Base-by-base conservation (phyloP, 139 green algal genomes). In the Medakamo hakoo region DNA sequence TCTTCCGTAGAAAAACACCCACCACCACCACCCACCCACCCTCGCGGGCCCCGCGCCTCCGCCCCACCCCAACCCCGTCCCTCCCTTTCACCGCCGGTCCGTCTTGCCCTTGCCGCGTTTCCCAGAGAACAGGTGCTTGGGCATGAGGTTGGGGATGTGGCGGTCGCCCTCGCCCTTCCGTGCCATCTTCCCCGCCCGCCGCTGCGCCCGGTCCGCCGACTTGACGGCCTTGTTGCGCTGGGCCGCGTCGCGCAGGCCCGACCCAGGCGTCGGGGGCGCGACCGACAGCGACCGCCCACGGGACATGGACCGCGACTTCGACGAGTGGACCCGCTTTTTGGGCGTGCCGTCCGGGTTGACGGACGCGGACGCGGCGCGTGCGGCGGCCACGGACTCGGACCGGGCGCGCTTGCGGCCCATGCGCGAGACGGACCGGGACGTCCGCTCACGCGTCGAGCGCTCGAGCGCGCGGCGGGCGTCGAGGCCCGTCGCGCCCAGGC, bases 41-140 rank as follows among this genome's bases (percentile, higher is more conserved):
- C n/a, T n/a, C n/a, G n/a, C n/a, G n/a, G n/a, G n/a, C n/a, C n/a
- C n/a, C n/a, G n/a, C n/a, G n/a, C n/a, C n/a, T n/a, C n/a, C n/a
- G n/a, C n/a, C n/a, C n/a, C n/a, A n/a, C n/a, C n/a, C n/a, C n/a
- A n/a, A n/a, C n/a, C n/a, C n/a, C n/a, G n/a, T n/a, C n/a, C n/a
- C 40, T 16, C 16, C 40, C 40, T 52, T 52, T 52, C 82, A 94
- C 30, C 86, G 76, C 55, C 88, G 63, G 60, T 95, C 82, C 4
- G 80, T 90, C 70, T 85, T 91, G 28, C 88, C 87, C 14, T 70
- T 81, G 4, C 79, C 79, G 2, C 84, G 70, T 68, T 95, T 97
- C 25, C 92, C 92, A 25, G 69, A 82, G 72, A 97, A 91, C 52
- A 99, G 73, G 65, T 98, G 93, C 87, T 99, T 99, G 52, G 93